Evolutionary conservation across 106 monocot genomes (phyloP), one percentile per base, ranked within the genome.

Genomic region (Platanthera guangdongensis): DNA sequence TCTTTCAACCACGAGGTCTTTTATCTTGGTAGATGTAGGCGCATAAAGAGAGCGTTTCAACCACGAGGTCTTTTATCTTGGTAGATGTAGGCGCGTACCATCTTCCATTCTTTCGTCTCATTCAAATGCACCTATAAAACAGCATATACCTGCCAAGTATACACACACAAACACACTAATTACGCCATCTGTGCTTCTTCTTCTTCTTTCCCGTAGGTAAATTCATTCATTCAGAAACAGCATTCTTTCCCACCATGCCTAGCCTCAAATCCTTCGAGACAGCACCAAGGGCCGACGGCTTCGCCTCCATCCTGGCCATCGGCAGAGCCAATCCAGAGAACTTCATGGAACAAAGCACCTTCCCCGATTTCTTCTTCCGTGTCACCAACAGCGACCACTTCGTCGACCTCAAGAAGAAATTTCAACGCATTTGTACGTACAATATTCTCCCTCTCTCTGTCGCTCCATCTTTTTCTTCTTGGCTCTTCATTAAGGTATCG

Each of bases 281-380:
- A 63, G n/a, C 64, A 9, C 55, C 73, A 68, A 78, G 78, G 57
- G 73, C 82, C 9, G 74, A 78, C 16, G 82, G 78, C 19, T 65
- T 68, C 39, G 82, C 82, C 14, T 65, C 74, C n/a, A 73, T 73
- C 28, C 46, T 73, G 15, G 73, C 51, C 51, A 50, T 73, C 18
- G 73, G 73, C 4, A 73, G 51, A 18, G 73, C 73, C 14, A 73
- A 73, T 11, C 73, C 73, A 9, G 45, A 30, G 8, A 51, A 51
- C 7, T 9, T 46, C 21, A 73, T 73, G 50, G 73, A 73, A 14
- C 73, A 73, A 51, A 73, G 25, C 73, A 9, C 50, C 19, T 73
- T 51, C n/a, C 73, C 73, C 4, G 73, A 73, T 22, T 73, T 73
- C 52, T 73, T 14, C 11, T 73, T 73, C 8, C 50, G 52, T 9